Evolutionary conservation across 2,329 filamentous ascomycete genomes (phyloP), one percentile per base, ranked within the genome.

Genomic region (Calonectria pseudoturangicola): DNA sequence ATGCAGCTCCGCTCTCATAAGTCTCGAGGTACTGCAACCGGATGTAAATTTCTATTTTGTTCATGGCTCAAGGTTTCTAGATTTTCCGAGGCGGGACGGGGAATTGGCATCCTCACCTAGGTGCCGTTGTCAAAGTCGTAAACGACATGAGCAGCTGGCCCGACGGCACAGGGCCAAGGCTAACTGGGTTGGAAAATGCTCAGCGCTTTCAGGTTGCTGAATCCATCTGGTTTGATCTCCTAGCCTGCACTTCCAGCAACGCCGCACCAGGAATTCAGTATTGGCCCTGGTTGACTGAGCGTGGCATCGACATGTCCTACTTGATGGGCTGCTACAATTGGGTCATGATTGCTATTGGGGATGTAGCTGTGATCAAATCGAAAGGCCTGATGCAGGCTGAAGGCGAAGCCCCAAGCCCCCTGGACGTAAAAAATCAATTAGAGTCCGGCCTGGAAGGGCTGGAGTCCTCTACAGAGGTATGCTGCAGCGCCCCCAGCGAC

Each of bases 1-100:
- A 0, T 77, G 77, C 3, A 79, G 79, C 0, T 73, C 74, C 13
- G 76, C 79, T 7, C 72, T 81, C 16, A 80, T 81, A 36, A 79
- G 79, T 3, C 80, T 81, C 12, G 76, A 81, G 70, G 78, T 80
- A 73, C 8, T 12, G 33, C 8, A 30, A 21, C 8, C 16, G 8
- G 15, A 8, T 12, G 16, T 21, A 10, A 36, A 25, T 28, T 15
- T n/a, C 10, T 1, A 18, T 47, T 1, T 8, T 10, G 0, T 50
- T 36, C 4, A 0, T n/a, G 0, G 36, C 15, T 30, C 0, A 30
- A 28, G 8, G 25, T 7, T 25, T 33, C 21, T 21, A 77, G 75
- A 74, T 77, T 0, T 78, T 79, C 1, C 74, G 67, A 63, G 77
- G 77, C 1, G 77, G 76, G 1, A 73, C 30, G 2, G 62, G 64